phyloP scores from a whole-genome alignment of 176 grass and related monocot species.

The Eragrostis nindensis region DNA sequence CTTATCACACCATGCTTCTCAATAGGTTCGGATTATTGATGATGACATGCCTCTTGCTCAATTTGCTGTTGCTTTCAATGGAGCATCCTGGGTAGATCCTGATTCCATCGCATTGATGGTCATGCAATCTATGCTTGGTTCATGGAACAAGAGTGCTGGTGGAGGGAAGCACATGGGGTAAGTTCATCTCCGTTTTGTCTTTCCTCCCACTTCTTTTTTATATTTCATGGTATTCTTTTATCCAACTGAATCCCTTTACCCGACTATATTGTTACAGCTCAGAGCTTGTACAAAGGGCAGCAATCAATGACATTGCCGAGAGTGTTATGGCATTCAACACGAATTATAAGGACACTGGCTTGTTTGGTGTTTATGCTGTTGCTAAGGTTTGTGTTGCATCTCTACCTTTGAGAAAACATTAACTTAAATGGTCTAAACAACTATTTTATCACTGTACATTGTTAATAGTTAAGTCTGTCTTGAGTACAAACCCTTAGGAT shows the following conservation, averaged over 20 bases:
- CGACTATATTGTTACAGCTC: constrained; percentile 57
- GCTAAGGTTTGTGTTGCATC: constrained; percentile 65
- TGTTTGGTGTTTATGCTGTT: constrained; percentile 97
- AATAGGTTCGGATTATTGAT: constrained; percentile 89
- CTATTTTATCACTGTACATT: neutral
- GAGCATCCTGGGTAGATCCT: constrained; percentile 85
- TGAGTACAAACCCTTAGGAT: constrained; percentile 16
- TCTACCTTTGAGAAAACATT: constrained; percentile 8
- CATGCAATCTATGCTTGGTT: constrained; percentile 97
- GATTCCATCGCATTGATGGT: constrained; percentile 99
- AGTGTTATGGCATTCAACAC: constrained; percentile 98
- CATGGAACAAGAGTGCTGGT: constrained; percentile 81
- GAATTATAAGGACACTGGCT: constrained; percentile 95
- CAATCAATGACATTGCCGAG: constrained; percentile 97
- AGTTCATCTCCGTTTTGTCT: constrained; percentile 10
- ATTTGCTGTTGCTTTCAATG: constrained; percentile 94
- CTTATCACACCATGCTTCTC: constrained; percentile 23
- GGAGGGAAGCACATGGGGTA: constrained; percentile 96
- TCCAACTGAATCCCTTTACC: constrained; percentile 9
- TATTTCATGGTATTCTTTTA: neutral
- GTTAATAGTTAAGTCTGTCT: neutral
- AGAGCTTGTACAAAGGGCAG: constrained; percentile 88
- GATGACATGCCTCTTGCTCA: constrained; percentile 95
- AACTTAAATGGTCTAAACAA: neutral
- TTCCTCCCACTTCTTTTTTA: neutral